phyloP scores from a whole-genome alignment of 768 basidiomycete genomes.

The Kwoniella botswanensis region DNA sequence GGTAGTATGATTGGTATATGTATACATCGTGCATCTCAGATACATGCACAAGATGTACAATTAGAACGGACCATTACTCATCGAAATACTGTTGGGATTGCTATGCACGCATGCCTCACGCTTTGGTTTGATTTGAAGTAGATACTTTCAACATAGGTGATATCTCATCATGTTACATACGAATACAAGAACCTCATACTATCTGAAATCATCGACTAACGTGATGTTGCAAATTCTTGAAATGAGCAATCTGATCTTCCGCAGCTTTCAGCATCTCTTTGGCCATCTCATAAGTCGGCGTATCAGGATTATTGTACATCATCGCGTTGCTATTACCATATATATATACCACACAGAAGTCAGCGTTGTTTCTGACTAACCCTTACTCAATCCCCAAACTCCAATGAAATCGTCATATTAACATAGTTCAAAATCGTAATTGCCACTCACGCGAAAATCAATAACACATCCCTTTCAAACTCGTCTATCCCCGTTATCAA shows the following conservation, averaged over 20 bases:
- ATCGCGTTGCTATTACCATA: constrained; percentile 69
- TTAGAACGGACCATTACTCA: too few relatives aligned
- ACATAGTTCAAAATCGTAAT: too few relatives aligned
- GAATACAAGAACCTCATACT: too few relatives aligned
- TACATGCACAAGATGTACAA: too few relatives aligned
- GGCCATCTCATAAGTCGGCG: constrained; percentile 87
- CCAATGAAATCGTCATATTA: too few relatives aligned
- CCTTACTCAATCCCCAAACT: too few relatives aligned
- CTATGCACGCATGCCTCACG: too few relatives aligned
- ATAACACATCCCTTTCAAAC: constrained; percentile 83
- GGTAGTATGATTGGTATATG: constrained; percentile 34
- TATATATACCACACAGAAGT: constrained; percentile 6
- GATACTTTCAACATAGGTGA: too few relatives aligned
- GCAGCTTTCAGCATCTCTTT: constrained; percentile 71
- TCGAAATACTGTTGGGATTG: too few relatives aligned
- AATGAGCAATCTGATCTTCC: constrained; percentile 53
- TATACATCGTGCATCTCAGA: background rate
- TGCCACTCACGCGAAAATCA: constrained; percentile 76
- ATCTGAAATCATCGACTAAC: constrained; percentile 13
- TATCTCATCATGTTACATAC: background rate
- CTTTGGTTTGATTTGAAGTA: too few relatives aligned
- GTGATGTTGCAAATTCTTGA: constrained; percentile 50
- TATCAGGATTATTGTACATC: constrained; percentile 90
- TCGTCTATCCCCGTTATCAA: constrained; percentile 78
- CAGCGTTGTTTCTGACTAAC: background rate